These are phyloP conservation scores for Aureobasidium sp. DNA, from an alignment of 2,329 filamentous ascomycete genomes.

Conservation along the genomic window DNA sequence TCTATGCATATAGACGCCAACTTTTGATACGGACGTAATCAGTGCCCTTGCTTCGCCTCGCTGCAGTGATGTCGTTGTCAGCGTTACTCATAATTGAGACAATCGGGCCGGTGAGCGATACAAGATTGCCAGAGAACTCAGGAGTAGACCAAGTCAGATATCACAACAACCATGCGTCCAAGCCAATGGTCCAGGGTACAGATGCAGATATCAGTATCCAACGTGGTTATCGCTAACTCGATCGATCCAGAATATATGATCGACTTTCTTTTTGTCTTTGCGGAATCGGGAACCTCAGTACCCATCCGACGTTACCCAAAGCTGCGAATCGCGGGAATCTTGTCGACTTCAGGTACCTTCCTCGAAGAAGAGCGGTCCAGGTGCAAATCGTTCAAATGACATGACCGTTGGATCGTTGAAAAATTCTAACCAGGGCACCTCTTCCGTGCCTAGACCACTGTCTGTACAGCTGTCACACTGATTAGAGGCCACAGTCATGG, in stretches of 20 bases:
- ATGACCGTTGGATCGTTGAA: conserved; percentile 1
- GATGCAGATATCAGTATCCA: no score
- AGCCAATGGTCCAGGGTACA: no score
- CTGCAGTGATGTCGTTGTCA: no score
- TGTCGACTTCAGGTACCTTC: not conserved
- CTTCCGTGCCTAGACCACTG: not conserved
- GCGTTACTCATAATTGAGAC: no score
- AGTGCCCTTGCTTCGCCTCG: no score
- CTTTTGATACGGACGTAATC: no score
- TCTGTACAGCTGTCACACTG: conserved; percentile 10
- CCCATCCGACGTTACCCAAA: not conserved
- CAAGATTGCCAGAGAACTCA: no score
- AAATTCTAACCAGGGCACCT: conserved; percentile 7
- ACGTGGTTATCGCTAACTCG: no score
- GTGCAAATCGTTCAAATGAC: conserved; percentile 1
- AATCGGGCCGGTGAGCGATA: no score
- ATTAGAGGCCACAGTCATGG: not conserved
- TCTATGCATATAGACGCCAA: no score
- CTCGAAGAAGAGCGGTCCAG: not conserved
- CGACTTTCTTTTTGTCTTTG: not conserved
- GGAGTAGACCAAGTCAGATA: no score
- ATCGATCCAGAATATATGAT: not conserved
- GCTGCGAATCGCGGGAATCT: not conserved
- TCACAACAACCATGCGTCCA: no score
- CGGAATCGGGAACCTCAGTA: not conserved